phyloP scores from a whole-genome alignment of 495 filamentous ascomycete species.

The Aspergillus baeticus region DNA sequence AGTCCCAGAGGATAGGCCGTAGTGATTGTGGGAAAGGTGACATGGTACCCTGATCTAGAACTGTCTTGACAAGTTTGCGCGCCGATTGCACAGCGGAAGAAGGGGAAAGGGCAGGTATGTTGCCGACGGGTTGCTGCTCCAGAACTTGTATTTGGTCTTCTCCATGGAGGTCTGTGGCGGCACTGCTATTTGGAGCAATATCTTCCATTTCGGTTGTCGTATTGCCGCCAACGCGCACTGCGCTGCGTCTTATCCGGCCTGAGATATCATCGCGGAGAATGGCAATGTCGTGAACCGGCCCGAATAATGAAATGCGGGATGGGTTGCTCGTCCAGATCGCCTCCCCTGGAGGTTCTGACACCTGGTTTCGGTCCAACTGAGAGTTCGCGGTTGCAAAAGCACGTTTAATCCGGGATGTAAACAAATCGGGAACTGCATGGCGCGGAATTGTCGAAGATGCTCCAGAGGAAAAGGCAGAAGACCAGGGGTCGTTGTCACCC shows the following conservation, averaged over 20 bases:
- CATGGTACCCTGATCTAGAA: conserved; percentile 89
- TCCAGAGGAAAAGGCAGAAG: conserved; percentile 81
- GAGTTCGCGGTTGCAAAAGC: conserved; percentile 75
- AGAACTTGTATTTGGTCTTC: conserved; percentile 10
- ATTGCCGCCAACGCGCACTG: conserved; percentile 53
- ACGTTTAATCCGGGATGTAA: conserved; percentile 78
- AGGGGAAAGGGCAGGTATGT: conserved; percentile 31
- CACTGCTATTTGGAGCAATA: conserved; percentile 10
- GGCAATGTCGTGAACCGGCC: conserved; percentile 79
- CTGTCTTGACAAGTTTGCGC: conserved; percentile 83
- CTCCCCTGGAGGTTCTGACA: conserved; percentile 56
- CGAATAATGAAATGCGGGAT: conserved; percentile 75
- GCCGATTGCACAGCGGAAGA: conserved; percentile 54
- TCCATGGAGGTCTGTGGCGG: conserved; percentile 4
- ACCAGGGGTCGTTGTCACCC: conserved; percentile 94
- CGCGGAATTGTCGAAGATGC: conserved; percentile 72
- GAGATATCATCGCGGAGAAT: conserved; percentile 84
- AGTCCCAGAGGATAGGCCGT: conserved; percentile 88
- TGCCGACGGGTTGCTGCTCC: conserved; percentile 17
- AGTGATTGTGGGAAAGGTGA: conserved; percentile 76
- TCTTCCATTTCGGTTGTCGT: conserved; percentile 24
- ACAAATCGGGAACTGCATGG: conserved; percentile 75
- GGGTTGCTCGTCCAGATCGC: conserved; percentile 90
- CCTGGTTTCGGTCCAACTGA: conserved; percentile 48
- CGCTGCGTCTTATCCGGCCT: conserved; percentile 69